phyloP scores from a whole-genome alignment of 805 yeast species.

The Wickerhamomyces bovis region DNA sequence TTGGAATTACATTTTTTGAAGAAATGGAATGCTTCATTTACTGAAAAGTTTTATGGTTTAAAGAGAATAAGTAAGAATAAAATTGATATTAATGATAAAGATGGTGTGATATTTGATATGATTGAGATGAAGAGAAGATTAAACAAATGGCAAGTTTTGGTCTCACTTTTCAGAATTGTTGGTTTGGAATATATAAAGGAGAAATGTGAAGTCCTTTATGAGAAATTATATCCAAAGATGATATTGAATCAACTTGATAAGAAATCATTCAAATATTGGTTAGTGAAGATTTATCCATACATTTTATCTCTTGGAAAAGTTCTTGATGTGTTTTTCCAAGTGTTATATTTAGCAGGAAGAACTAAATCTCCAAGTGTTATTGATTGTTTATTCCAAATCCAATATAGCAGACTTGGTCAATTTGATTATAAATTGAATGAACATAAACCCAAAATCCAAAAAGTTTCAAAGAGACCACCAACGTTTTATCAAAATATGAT shows the following conservation, averaged over 20 bases:
- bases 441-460: constrained; percentile 1
- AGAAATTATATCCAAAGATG: constrained; percentile 53
- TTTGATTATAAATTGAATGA: constrained; percentile 24
- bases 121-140: constrained; percentile 50
- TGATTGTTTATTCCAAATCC: constrained; percentile 55
- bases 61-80: constrained; percentile 42
- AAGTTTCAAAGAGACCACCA: constrained; percentile 18
- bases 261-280: constrained; percentile 28
- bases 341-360: constrained; percentile 62
- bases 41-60: constrained; percentile 89
- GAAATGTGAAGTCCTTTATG: constrained; percentile 60
- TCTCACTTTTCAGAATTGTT: constrained; percentile 53
- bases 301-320: constrained; percentile 41
- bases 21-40: constrained; percentile 78
- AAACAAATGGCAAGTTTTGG: constrained; percentile 43
- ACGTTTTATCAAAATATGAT: constrained; percentile 21
- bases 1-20: constrained; percentile 68
- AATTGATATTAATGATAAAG: constrained; percentile 27
- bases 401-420: constrained; percentile 42
- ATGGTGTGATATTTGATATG: constrained; percentile 26
- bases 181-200: constrained; percentile 64
- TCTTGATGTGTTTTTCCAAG: constrained; percentile 48
- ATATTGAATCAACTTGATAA: constrained; percentile 41
- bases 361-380: constrained; percentile 57
- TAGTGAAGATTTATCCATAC: constrained; percentile 59